These are phyloP conservation scores for Microthlaspi erraticum DNA, from an alignment of 345 rosid genomes.

Conservation along the genomic window DNA sequence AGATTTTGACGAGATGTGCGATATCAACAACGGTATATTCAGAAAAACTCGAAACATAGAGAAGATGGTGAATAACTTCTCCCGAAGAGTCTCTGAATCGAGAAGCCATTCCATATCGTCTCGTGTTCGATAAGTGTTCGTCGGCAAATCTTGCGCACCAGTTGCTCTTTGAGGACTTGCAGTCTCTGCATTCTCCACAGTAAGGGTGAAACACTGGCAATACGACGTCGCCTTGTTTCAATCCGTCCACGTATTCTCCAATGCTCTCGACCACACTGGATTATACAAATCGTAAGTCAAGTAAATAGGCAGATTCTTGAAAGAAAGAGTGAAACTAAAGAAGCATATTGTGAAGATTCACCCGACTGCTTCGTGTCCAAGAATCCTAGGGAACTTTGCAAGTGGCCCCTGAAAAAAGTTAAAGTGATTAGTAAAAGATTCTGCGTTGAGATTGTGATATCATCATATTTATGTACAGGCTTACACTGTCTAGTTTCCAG, in stretches of 20 bases:
- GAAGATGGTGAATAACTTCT: slow-evolving; percentile 54
- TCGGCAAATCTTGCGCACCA: slow-evolving; percentile 45
- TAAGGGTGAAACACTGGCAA: slow-evolving; percentile 58
- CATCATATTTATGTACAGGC: neutral
- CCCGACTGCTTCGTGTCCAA: slow-evolving; percentile 88
- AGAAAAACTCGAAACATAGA: slow-evolving; percentile 67
- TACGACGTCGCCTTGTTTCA: slow-evolving; percentile 61
- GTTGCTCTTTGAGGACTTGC: slow-evolving; percentile 63
- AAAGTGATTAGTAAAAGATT: neutral
- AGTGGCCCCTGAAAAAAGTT: slow-evolving; percentile 49
- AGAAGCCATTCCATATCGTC: slow-evolving; percentile 55
- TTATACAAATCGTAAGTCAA: neutral
- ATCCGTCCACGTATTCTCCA: slow-evolving; percentile 63
- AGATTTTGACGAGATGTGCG: slow-evolving; percentile 57
- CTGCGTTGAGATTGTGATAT: neutral
- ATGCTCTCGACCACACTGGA: slow-evolving; percentile 76
- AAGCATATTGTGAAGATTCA: slow-evolving; percentile 31
- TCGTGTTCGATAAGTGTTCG: slow-evolving; percentile 18
- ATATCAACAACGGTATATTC: slow-evolving; percentile 78
- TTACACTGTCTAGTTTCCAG: slow-evolving; percentile 58
- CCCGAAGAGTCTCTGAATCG: slow-evolving; percentile 65
- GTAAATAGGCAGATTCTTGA: neutral
- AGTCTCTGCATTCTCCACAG: slow-evolving; percentile 61
- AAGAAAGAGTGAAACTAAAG: neutral
- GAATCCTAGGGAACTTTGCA: slow-evolving; percentile 58